Evolutionary conservation across 495 filamentous ascomycete genomes (phyloP), one percentile per base, ranked within the genome.

Genomic region (Cladorrhinum samala): DNA sequence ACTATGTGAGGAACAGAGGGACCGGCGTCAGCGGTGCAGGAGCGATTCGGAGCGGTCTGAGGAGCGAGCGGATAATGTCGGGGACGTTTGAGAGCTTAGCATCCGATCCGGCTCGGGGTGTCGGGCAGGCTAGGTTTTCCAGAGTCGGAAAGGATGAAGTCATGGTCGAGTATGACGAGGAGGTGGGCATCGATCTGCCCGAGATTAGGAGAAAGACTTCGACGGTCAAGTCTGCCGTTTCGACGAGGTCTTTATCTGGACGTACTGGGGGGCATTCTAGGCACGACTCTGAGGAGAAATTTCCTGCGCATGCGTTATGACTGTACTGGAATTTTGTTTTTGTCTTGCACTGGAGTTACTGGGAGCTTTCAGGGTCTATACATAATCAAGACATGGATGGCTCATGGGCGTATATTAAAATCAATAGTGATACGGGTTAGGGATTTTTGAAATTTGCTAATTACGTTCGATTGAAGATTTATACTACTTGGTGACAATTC

Each of bases 111-210:
- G 18, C 21, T 9, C 11, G 43, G 20, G 41, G 17, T 24, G 9
- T 13, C 17, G 36, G 16, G 1, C 9, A 5, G 44, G 43, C 27
- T n/a, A n/a, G 45, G 23, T 21, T 48, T 43, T 25, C 49, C 37
- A 7, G 41, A 25, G 24, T 41, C 38, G 38, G 51, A 48, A 37
- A 47, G 46, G 41, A 51, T 42, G 54, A 51, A 18, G 49, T 38
- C 17, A 3, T 53, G 13, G 43, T 48, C 8, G 53, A 51, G 30
- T 45, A 54, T 24, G 61, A 61, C 27, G 61, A 58, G 16, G 61
- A 60, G 55, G 49, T 50, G 46, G 47, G 54, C 17, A 50, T 64
- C n/a, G 61, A 58, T 17, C 48, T 56, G 52, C 54, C 55, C 21
- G 53, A 56, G 27, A 53, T 58, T 9, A 54, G 49, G 44, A 42